Conservation (phyloP, 176 grass and related monocot genomes). For the Ampelocalamus luodianensis region DNA sequence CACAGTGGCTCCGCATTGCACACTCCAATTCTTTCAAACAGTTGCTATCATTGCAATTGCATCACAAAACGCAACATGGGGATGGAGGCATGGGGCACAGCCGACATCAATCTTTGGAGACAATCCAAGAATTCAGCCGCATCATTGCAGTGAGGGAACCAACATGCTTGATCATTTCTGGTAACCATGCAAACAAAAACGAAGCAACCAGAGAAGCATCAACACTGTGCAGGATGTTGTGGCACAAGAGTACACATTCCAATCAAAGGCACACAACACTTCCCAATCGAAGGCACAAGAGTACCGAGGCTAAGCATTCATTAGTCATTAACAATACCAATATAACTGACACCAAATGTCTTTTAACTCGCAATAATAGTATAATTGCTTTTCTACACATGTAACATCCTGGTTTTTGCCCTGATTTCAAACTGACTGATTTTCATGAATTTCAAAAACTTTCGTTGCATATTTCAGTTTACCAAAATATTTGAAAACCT, state of each 20-base stretch:
- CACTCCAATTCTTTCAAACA: too few species aligned
- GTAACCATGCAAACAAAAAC: neutral
- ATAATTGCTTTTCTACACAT: neutral
- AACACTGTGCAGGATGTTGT: neutral
- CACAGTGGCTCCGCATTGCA: too few species aligned
- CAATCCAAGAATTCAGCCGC: neutral
- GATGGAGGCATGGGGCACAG: neutral
- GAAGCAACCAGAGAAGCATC: constrained; percentile 4
- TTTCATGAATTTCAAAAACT: too few species aligned
- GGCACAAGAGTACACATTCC: neutral
- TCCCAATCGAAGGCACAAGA: neutral
- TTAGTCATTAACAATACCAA: neutral
- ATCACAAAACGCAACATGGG: neutral
- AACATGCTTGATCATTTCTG: neutral
- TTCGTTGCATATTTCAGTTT: too few species aligned
- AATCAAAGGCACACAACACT: neutral
- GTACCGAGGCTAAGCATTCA: neutral
- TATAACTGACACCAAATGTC: neutral
- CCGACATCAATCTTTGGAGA: neutral
- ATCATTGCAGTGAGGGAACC: neutral
- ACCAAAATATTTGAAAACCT: too few species aligned
- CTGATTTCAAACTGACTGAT: too few species aligned
- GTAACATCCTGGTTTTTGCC: too few species aligned
- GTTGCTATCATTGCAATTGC: too few species aligned
- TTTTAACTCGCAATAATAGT: neutral